Base-by-base conservation (phyloP, 202 grass and related monocot species). In the Hordeum pubiflorum region DNA sequence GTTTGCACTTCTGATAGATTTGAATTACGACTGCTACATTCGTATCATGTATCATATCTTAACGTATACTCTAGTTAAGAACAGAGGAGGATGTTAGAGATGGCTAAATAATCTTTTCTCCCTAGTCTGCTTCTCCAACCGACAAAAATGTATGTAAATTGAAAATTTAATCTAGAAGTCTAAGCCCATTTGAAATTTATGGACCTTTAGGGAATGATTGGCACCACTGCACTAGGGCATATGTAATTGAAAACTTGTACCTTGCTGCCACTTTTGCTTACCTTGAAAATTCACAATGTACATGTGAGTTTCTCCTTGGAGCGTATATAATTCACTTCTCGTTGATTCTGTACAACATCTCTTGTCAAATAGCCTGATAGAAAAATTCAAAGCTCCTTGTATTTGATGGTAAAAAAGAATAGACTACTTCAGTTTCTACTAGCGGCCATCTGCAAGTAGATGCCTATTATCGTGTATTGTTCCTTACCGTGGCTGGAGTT, bases 1-100 rank as follows among this genome's bases (percentile, higher is more conserved):
- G 96, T 98, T 69, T 50, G 65, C 79, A 56, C 29, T 5, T 76
- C 56, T 69, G 24, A 81, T 75, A n/a, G 17, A 63, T 77, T 76
- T 63, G 43, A 50, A 75, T n/a, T 80, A 39, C 78, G 43, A 33
- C 7, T 72, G n/a, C 14, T 40, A 44, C 52, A 61, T 52, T 67
- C 34, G 3, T 72, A 63, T 73, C 26, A 0, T 80, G 38, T 58
- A 66, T 46, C 38, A 17, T 69, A 48, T 86, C 18, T 73, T 11
- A 54, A 73, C 7, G 9, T 73, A 32, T 73, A 52, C 43, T 72
- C 29, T 9, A 54, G 15, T 46, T 73, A 54, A 54, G 70, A 20
- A 18, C 46, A 73, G 50, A 73, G 24, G 70, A 54, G 54, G 70
- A 34, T 55, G 27, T 6, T 59, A 59, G 50, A 73, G 41, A n/a